Conservation (phyloP, 441 rosid species). For the Hypseocharis bilobata region DNA sequence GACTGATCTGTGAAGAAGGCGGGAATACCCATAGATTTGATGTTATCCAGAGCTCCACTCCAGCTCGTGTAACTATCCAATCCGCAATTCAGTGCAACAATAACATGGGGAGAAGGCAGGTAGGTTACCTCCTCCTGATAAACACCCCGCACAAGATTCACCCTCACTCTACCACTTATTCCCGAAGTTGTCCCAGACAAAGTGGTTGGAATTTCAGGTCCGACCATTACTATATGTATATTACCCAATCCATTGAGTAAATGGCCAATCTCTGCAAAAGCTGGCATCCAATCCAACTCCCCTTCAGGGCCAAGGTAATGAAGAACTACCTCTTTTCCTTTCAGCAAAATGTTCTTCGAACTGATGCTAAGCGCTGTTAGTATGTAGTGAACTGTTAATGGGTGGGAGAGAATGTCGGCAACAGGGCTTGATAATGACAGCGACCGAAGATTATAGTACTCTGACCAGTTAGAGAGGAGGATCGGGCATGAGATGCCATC, state of each 20-base stretch:
- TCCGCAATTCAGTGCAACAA: conserved; percentile 34
- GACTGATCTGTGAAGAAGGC: conserved; percentile 38
- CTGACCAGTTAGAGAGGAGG: conserved; percentile 43
- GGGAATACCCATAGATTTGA: conserved; percentile 26
- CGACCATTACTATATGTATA: conserved; percentile 40
- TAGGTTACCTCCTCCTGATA: conserved; percentile 40
- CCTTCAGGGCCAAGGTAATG: conserved; percentile 46
- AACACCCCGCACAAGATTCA: conserved; percentile 37
- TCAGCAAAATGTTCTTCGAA: conserved; percentile 35
- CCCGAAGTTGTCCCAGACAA: conserved; percentile 43
- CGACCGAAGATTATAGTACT: conserved; percentile 38
- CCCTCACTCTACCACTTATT: conserved; percentile 37
- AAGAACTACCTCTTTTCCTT: conserved; percentile 38
- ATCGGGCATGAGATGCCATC: conserved; percentile 33
- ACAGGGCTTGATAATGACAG: conserved; percentile 40
- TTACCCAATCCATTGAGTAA: conserved; percentile 38
- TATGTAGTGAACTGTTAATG: conserved; percentile 34
- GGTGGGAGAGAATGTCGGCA: conserved; percentile 40
- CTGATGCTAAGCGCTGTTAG: conserved; percentile 32
- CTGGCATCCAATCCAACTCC: conserved; percentile 41
- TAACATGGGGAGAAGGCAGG: conserved; percentile 36
- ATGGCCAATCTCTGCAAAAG: conserved; percentile 40
- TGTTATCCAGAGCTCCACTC: conserved; percentile 36
- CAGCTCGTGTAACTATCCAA: conserved; percentile 28
- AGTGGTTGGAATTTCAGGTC: conserved; percentile 39